phyloP scores from a whole-genome alignment of 2,329 filamentous ascomycete genomes.

The Exophiala sideris region DNA sequence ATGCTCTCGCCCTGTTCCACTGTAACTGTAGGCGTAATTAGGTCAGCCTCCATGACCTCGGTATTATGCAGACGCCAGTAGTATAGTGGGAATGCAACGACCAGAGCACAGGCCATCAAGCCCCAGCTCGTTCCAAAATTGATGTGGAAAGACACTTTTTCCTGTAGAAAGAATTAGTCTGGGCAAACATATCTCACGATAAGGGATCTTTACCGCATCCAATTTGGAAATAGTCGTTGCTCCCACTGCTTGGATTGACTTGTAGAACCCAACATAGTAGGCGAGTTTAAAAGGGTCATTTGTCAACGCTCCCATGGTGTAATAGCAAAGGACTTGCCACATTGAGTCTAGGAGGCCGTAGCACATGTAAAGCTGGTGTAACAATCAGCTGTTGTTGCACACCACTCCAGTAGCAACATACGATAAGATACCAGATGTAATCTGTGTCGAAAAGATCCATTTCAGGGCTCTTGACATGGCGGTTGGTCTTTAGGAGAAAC shows the following conservation, averaged over 20 bases:
- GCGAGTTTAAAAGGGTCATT: slow-evolving; percentile 90
- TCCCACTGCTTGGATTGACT: slow-evolving; percentile 84
- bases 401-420: not conserved
- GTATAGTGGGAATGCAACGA: slow-evolving; percentile 70
- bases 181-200: not conserved
- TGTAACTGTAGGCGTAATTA: not conserved
- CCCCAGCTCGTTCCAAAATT: slow-evolving; percentile 76
- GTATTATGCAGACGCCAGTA: slow-evolving; percentile 9
- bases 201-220: slow-evolving; percentile 35
- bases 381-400: slow-evolving; percentile 54
- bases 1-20: not conserved
- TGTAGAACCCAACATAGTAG: slow-evolving; percentile 89
- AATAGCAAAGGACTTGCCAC: slow-evolving; percentile 88
- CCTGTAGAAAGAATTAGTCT: slow-evolving; percentile 2
- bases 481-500: slow-evolving; percentile 63
- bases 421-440: slow-evolving; percentile 74
- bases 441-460: slow-evolving; percentile 65
- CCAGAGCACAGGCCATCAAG: slow-evolving; percentile 67
- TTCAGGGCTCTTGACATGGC: slow-evolving; percentile 35
- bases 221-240: slow-evolving; percentile 54
- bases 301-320: slow-evolving; percentile 88
- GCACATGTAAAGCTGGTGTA: slow-evolving; percentile 68
- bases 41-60: slow-evolving; percentile 3
- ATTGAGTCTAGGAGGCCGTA: slow-evolving; percentile 84
- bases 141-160: slow-evolving; percentile 60